phyloP scores from a whole-genome alignment of 2,329 filamentous ascomycete genomes.

The Botryosphaeria agaves region DNA sequence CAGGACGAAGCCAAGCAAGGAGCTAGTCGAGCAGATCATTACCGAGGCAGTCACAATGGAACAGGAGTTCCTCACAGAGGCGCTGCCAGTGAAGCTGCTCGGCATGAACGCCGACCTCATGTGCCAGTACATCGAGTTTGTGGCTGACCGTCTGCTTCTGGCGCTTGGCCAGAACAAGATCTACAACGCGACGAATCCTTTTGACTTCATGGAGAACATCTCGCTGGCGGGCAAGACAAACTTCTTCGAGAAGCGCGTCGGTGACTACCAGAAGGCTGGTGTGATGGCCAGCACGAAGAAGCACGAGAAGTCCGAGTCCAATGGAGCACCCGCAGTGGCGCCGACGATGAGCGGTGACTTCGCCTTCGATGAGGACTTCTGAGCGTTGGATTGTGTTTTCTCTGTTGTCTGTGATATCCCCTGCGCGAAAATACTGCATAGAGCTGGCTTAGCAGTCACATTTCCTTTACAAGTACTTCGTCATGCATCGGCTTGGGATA shows the following conservation, averaged over 20 bases:
- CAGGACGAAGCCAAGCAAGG: slow-evolving; percentile 72
- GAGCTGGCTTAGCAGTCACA: no score
- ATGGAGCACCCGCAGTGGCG: slow-evolving; percentile 19
- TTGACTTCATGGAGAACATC: slow-evolving; percentile 99
- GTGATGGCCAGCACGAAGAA: slow-evolving; percentile 89
- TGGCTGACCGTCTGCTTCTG: slow-evolving; percentile 84
- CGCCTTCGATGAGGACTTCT: slow-evolving; percentile 86
- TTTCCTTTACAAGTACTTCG: no score
- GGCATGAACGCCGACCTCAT: slow-evolving; percentile 96
- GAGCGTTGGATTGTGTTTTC: slow-evolving; percentile 31
- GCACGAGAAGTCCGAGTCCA: slow-evolving; percentile 31
- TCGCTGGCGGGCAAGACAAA: slow-evolving; percentile 98
- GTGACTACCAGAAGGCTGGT: slow-evolving; percentile 98
- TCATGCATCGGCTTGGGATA: no score
- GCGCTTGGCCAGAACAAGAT: slow-evolving; percentile 88
- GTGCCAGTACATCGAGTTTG: slow-evolving; percentile 99
- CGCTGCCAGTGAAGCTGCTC: slow-evolving; percentile 78
- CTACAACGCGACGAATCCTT: slow-evolving; percentile 87
- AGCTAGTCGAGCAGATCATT: slow-evolving; percentile 75
- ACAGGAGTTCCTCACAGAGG: slow-evolving; percentile 95
- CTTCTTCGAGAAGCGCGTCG: slow-evolving; percentile 99
- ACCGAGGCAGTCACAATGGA: slow-evolving; percentile 87
- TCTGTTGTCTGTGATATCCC: slow-evolving; percentile 6
- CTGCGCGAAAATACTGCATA: no score
- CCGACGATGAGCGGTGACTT: slow-evolving; percentile 54